Percentiles rank a stretch among this genome's conserved stretches.
These are phyloP conservation scores for Kwoniella sp. DNA, from an alignment of 768 basidiomycete genomes.

Conservation along the genomic window DNA sequence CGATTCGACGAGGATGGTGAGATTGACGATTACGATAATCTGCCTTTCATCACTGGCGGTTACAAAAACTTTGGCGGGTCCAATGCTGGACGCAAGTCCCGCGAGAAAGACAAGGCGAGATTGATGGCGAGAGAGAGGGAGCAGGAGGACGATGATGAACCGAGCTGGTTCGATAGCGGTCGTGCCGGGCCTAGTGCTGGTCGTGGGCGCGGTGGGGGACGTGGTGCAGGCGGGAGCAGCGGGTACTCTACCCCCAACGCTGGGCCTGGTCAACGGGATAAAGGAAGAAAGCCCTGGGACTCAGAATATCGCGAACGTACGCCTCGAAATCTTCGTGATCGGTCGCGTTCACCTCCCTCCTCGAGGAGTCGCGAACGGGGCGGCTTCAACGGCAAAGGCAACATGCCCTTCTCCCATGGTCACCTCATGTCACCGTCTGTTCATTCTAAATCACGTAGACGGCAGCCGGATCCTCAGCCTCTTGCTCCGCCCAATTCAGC, in stretches of 20 bases:
- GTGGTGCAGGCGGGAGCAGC: slow-evolving; percentile 5
- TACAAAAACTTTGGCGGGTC: slow-evolving; percentile 20
- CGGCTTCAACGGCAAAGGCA: not conserved
- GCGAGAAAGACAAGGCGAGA: slow-evolving; percentile 26
- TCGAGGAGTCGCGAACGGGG: not conserved
- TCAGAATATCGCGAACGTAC: slow-evolving; percentile 18
- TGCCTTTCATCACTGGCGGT: slow-evolving; percentile 20
- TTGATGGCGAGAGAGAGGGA: slow-evolving; percentile 3
- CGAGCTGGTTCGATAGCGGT: slow-evolving; percentile 12
- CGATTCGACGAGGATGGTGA: slow-evolving; percentile 24
- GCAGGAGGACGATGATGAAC: slow-evolving; percentile 21
- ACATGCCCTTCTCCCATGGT: slow-evolving; percentile 22
- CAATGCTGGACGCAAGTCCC: slow-evolving; percentile 26
- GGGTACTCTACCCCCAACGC: slow-evolving; percentile 11
- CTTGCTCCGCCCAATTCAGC: slow-evolving; percentile 19
- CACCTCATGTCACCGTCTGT: slow-evolving; percentile 20
- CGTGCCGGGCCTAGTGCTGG: not conserved
- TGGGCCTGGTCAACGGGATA: not conserved
- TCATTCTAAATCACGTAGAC: not conserved
- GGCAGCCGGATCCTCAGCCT: too few species aligned
- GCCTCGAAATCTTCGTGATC: not conserved
- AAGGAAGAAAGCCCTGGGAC: slow-evolving; percentile 19
- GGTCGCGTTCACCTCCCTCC: slow-evolving; percentile 5
- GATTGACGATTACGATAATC: slow-evolving; percentile 8
- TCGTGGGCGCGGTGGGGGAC: not conserved